Evolutionary conservation across 192 early-diverging fungal genomes (phyloP), one percentile per base, ranked within the genome.

Genomic region (Umbelopsis isabellina): DNA sequence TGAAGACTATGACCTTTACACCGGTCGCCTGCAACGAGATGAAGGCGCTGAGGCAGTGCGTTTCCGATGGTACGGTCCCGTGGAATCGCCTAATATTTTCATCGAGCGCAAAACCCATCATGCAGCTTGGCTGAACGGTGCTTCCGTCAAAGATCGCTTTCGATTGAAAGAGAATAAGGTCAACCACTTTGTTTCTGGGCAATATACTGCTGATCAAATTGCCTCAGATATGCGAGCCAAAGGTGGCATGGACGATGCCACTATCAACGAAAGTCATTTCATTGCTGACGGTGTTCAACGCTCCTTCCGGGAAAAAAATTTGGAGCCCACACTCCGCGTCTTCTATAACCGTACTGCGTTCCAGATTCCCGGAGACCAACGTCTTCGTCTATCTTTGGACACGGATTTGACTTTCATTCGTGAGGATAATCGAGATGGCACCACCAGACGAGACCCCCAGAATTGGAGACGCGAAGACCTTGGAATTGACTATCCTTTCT

Each of bases 301-400:
- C 1, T 84, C 82, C 58, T 80, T 95, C n/a, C 49, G 65, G 7
- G 66, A 84, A 11, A 90, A 89, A 72, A 72, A 83, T 2, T 75
- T 96, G 41, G 77, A 82, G 45, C 93, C 94, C 46, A 79, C 88
- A 20, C 79, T 93, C 58, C 84, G 92, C 44, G 91, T 91, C 7
- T 93, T 93, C 72, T 95, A 94, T 83, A 94, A 96, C 75, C 90
- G 94, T 61, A 94, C 92, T 20, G 93, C 93, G 3, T 96, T 96
- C 83, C 94, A 96, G 74, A 75, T 96, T 30, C 93, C 94, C 0
- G 93, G 90, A 41, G 93, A 94, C 80, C 88, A 91, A 4, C 83
- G 91, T 5, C 91, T 96, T 49, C 86, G 94, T 49, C 90, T 96
- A 46, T 90, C 90, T 11, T 83, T 96, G 10, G 94, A 96, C 79